Evolutionary conservation across 768 basidiomycete species (phyloP), one percentile per base, ranked within the genome.

Genomic region (Mycena latifolia): DNA sequence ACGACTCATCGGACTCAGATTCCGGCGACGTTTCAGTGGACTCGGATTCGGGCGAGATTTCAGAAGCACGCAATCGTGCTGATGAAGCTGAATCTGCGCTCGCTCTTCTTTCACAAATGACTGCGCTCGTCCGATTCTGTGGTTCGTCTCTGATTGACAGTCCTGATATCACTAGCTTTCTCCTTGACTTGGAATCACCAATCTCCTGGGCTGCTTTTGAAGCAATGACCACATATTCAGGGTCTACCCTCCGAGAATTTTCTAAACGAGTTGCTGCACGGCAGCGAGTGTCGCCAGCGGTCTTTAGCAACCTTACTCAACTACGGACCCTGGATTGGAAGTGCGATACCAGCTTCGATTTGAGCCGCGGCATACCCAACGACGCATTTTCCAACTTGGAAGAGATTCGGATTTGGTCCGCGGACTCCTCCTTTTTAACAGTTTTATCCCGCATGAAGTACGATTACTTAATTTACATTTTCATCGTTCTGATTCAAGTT

Each of bases 131-230:
- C 5, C 53, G 37, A 17, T 7, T 39, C 17, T 20, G 24, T 15
- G 12, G 51, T 15, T 33, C 18, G 28, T 51, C 50, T 4, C n/a
- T 24, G 25, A 25, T n/a, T n/a, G n/a, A n/a, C n/a, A n/a, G n/a
- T 5, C 6, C 8, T 35, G 33, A 35, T 6, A 6, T 35, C 33
- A 35, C 8, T 6, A 14, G 25, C 10, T 24, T 54, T 39, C 15
- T 18, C 11, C 2, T 31, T 1, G 27, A 17, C 12, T 0, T 9
- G 14, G 61, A 55, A 24, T 24, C 5, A 14, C 0, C 22, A 6
- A 50, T 65, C 15, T 39, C 50, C 25, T 65, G 41, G 63, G 33
- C n/a, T 39, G 52, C 63, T 6, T 65, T 65, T 15, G 50, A 27
- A 25, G 33, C 15, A 25, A 4, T 54, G 31, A 51, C 51, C 22